Conservation (phyloP, 164 flowering plant species). For the Chloranthus sessilifolius region DNA sequence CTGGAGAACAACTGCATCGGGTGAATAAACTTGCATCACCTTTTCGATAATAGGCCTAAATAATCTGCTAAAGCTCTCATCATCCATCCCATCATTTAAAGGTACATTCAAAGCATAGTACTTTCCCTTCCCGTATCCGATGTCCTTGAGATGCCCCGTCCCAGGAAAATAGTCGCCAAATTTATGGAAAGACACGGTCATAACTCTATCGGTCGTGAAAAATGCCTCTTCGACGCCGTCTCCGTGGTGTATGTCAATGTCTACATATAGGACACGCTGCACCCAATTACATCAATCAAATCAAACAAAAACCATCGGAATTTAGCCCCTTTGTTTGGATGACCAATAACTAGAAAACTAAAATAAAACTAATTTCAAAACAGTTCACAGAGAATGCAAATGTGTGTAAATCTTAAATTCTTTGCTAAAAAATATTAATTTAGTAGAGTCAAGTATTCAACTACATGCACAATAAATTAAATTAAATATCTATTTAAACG, state of each 20-base stretch:
- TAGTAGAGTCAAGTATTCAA: too few relatives aligned
- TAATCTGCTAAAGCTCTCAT: conserved; percentile 64
- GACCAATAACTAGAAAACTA: neutral
- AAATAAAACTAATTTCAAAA: neutral
- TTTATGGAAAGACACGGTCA: conserved; percentile 92
- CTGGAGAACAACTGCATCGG: conserved; percentile 89
- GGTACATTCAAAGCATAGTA: conserved; percentile 90
- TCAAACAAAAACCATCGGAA: neutral
- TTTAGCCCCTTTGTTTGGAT: neutral
- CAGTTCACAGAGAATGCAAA: neutral
- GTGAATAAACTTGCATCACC: conserved; percentile 88
- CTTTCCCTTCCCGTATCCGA: conserved; percentile 58
- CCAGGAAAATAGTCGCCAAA: conserved; percentile 87
- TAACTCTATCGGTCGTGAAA: conserved; percentile 79
- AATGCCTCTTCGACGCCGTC: conserved; percentile 95
- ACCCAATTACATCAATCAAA: conserved; percentile 3
- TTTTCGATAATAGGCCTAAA: conserved; percentile 74
- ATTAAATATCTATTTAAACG: too few relatives aligned
- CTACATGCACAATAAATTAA: too few relatives aligned
- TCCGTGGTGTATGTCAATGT: conserved; percentile 88
- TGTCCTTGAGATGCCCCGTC: conserved; percentile 76
- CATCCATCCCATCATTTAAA: conserved; percentile 82
- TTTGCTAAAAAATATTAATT: too few relatives aligned
- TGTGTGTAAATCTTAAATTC: neutral
- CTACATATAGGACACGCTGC: conserved; percentile 88